Percentiles rank a stretch among this genome's conserved stretches.
Evolutionary conservation across 2,329 filamentous ascomycete genomes (phyloP).

Genomic region (Aspergillus eucalypticola): DNA sequence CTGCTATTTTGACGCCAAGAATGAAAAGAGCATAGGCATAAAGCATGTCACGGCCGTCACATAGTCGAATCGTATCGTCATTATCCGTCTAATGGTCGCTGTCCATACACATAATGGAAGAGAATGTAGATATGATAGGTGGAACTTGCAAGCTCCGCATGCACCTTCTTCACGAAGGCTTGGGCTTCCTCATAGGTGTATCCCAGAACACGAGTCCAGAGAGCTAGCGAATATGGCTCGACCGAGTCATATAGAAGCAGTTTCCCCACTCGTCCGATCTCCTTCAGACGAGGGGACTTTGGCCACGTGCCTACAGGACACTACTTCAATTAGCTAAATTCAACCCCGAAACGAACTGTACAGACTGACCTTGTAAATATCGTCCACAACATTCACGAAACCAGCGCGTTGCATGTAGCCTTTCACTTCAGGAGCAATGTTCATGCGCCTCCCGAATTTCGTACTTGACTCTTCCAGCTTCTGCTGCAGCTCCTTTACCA

Average conservation of each 20-base stretch:
- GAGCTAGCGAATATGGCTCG: constrained; percentile 41
- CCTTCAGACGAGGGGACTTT: constrained; percentile 35
- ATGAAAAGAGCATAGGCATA: constrained; percentile 1
- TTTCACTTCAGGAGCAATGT: constrained; percentile 33
- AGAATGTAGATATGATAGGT: constrained; percentile 31
- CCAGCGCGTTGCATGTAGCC: constrained; percentile 33
- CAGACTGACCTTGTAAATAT: constrained; percentile 36
- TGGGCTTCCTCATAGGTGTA: constrained; percentile 34
- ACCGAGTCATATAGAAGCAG: constrained; percentile 33
- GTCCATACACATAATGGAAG: constrained; percentile 37
- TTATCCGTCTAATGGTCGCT: constrained; percentile 27
- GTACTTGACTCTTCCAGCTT: constrained; percentile 32
- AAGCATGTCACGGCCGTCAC: neutral
- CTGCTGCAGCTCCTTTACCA: constrained; percentile 31
- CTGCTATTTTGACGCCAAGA: neutral
- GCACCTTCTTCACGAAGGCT: constrained; percentile 31
- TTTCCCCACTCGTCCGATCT: constrained; percentile 37
- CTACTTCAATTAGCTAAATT: constrained; percentile 16
- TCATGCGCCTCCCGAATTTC: constrained; percentile 38
- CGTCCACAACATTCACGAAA: constrained; percentile 36
- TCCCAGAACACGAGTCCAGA: constrained; percentile 41
- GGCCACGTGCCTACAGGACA: constrained; percentile 39
- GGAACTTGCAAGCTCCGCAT: constrained; percentile 26
- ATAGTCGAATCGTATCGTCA: constrained; percentile 8
- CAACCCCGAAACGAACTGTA: neutral